A percentile compares a stretch with the other conserved stretches of the same genome.
Conservation (phyloP, 1,284 basidiomycete genomes). For the Apiotrichum mycotoxinovorans region DNA sequence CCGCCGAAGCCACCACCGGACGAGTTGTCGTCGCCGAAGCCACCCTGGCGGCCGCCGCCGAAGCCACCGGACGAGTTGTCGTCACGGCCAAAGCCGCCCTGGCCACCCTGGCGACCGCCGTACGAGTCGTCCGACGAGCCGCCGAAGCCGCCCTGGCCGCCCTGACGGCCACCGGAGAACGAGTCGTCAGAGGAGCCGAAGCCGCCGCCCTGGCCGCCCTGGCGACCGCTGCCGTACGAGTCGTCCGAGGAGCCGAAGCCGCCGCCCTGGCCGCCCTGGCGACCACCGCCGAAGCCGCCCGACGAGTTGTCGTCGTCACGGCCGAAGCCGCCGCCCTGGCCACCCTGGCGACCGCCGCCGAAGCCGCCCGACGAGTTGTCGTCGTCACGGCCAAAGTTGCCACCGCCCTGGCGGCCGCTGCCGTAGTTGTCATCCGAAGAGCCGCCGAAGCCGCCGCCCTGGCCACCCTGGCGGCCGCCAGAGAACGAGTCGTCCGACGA, state of each 20-base stretch:
- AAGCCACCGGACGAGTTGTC: slow-evolving; percentile 9
- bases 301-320: slow-evolving; percentile 7
- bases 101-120: background rate
- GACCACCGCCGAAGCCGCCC: slow-evolving; percentile 12
- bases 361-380: background rate
- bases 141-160: background rate
- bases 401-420: too few species aligned
- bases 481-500: slow-evolving; percentile 7
- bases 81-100: background rate
- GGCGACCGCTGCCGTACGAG: slow-evolving; percentile 4
- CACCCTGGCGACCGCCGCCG: background rate
- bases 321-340: background rate
- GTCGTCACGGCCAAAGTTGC: background rate
- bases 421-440: background rate
- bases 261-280: background rate
- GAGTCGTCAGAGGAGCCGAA: slow-evolving; percentile 3
- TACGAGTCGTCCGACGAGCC: background rate
- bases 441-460: background rate
- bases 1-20: background rate
- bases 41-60: background rate
- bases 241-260: slow-evolving; percentile 4
- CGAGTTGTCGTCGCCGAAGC: background rate
- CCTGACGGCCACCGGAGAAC: background rate
- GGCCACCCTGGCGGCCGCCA: background rate
- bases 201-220: background rate